Evolutionary conservation across 2,329 filamentous ascomycete species (phyloP).

Genomic region (Nemania abortiva): DNA sequence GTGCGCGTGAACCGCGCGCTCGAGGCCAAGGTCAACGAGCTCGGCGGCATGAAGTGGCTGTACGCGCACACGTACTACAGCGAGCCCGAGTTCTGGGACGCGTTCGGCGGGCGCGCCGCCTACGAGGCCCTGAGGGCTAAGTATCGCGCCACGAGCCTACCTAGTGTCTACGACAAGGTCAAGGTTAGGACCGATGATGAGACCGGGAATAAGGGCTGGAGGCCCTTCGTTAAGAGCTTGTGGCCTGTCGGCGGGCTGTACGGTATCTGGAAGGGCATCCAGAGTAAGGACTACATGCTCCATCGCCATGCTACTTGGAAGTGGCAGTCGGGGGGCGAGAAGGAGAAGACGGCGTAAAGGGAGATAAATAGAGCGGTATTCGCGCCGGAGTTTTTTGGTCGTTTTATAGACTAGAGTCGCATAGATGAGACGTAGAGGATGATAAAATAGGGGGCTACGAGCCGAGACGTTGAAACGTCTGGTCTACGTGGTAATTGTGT

Average conservation of each 20-base stretch:
- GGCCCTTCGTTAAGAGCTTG: constrained; percentile 59
- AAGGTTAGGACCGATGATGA: constrained; percentile 63
- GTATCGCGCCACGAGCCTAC: constrained; percentile 72
- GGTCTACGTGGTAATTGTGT: constrained; percentile 14
- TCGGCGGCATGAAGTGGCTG: constrained; percentile 86
- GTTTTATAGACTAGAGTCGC: not conserved
- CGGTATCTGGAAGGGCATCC: constrained; percentile 70
- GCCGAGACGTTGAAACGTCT: not conserved
- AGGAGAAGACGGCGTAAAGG: constrained; percentile 43
- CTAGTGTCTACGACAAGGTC: constrained; percentile 79
- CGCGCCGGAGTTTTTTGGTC: not conserved
- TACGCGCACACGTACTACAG: constrained; percentile 89
- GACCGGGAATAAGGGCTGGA: constrained; percentile 53
- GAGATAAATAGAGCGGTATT: not conserved
- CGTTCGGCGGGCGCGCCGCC: constrained; percentile 68
- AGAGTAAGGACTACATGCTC: constrained; percentile 67
- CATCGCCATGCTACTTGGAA: constrained; percentile 67
- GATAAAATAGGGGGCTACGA: not conserved
- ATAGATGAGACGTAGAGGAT: not conserved
- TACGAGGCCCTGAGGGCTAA: constrained; percentile 73
- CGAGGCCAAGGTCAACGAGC: constrained; percentile 74
- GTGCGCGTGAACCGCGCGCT: constrained; percentile 76
- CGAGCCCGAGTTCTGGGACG: constrained; percentile 76
- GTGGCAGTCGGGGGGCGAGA: constrained; percentile 55
- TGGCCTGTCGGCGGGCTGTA: constrained; percentile 70